A percentile compares a stretch with the other conserved stretches of the same genome.
Evolutionary conservation across 2,329 filamentous ascomycete genomes (phyloP).

Genomic region (Aspergillus quadrilineatus): DNA sequence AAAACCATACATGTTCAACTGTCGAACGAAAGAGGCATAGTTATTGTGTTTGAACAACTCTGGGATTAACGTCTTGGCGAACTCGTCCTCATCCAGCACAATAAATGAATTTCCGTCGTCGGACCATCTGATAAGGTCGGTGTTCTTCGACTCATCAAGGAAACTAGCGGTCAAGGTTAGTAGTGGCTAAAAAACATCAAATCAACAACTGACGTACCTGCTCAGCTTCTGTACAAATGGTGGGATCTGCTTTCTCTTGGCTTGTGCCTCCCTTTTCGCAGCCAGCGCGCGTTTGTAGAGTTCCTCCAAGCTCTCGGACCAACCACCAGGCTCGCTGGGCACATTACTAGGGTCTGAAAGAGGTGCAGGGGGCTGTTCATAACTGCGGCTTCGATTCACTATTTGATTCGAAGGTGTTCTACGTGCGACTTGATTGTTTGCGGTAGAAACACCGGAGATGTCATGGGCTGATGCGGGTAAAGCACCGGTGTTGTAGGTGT

Average conservation of each 20-base stretch:
- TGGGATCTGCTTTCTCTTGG: slow-evolving; percentile 91
- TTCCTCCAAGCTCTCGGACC: slow-evolving; percentile 67
- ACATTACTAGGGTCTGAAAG: slow-evolving; percentile 30
- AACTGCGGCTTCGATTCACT: slow-evolving; percentile 38
- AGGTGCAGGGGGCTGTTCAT: slow-evolving; percentile 35
- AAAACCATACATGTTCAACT: slow-evolving; percentile 66
- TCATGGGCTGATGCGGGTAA: slow-evolving; percentile 50
- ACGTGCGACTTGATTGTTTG: slow-evolving; percentile 45
- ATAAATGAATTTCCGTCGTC: slow-evolving; percentile 96
- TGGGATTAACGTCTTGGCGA: slow-evolving; percentile 70
- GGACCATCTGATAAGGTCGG: slow-evolving; percentile 94
- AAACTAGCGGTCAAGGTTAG: slow-evolving; percentile 61
- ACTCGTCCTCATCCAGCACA: slow-evolving; percentile 91
- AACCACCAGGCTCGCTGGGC: slow-evolving; percentile 40
- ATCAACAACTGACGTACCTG: slow-evolving; percentile 65
- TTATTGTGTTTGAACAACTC: slow-evolving; percentile 79
- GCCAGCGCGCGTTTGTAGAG: slow-evolving; percentile 76
- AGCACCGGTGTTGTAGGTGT: slow-evolving; percentile 28
- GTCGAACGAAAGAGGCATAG: slow-evolving; percentile 73
- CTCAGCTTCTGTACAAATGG: slow-evolving; percentile 97
- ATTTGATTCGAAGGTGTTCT: slow-evolving; percentile 40
- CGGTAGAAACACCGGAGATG: slow-evolving; percentile 50
- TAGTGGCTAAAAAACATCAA: slow-evolving; percentile 7
- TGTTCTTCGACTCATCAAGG: slow-evolving; percentile 87
- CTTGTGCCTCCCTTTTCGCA: slow-evolving; percentile 82